A percentile compares a stretch with the other conserved stretches of the same genome.
These are phyloP conservation scores for Trifolium repens DNA, from an alignment of 306 rosid species.

Conservation along the genomic window DNA sequence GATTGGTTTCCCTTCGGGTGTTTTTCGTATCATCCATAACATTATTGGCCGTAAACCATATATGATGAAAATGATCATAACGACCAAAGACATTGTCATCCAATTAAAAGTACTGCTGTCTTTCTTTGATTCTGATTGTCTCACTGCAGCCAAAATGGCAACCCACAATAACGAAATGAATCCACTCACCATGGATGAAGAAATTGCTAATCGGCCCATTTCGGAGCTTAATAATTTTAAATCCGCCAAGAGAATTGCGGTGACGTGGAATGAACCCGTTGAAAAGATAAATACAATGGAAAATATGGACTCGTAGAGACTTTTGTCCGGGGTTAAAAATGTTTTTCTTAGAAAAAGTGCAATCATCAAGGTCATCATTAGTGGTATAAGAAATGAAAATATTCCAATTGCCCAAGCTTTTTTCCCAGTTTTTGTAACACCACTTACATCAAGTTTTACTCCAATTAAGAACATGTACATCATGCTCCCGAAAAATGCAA, in stretches of 20 bases:
- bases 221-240: slow-evolving; percentile 69
- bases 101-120: neutral
- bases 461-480: slow-evolving; percentile 57
- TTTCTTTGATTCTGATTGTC: neutral
- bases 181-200: slow-evolving; percentile 60
- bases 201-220: slow-evolving; percentile 58
- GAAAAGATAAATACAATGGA: slow-evolving; percentile 43
- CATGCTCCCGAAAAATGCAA: slow-evolving; percentile 56
- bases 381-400: slow-evolving; percentile 34
- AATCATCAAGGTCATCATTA: neutral
- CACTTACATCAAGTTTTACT: slow-evolving; percentile 50
- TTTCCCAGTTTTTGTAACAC: slow-evolving; percentile 43
- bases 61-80: slow-evolving; percentile 31
- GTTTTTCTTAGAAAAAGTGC: neutral
- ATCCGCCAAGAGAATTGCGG: slow-evolving; percentile 46
- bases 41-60: slow-evolving; percentile 50
- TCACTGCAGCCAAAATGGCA: rapidly evolving
- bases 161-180: neutral
- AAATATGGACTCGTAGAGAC: neutral
- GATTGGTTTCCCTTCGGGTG: slow-evolving; percentile 43
- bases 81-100: neutral
- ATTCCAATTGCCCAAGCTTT: slow-evolving; percentile 54
- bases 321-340: neutral
- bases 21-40: slow-evolving; percentile 47
- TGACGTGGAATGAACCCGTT: slow-evolving; percentile 54